Percentiles rank a stretch among this genome's conserved stretches.
Evolutionary conservation across 345 rosid genomes (phyloP).

Genomic region (Noccaea caerulescens): DNA sequence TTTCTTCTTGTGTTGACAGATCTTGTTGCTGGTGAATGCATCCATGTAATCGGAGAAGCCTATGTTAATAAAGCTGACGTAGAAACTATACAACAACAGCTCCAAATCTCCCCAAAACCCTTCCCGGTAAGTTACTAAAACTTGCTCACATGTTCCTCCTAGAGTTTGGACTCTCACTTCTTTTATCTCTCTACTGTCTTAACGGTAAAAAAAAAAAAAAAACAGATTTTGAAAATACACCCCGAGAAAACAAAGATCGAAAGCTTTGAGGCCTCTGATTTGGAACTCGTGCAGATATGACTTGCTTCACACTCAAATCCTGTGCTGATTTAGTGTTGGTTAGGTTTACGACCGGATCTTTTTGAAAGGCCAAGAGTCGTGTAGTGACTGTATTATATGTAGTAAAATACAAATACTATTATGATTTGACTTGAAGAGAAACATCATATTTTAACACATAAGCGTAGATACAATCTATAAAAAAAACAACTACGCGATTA

Average conservation of each 20-base stretch:
- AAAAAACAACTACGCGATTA: too few relatives aligned
- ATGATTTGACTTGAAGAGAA: too few relatives aligned
- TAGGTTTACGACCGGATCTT: too few relatives aligned
- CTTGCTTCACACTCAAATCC: constrained; percentile 45
- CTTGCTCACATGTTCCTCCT: background rate
- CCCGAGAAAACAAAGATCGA: constrained; percentile 74
- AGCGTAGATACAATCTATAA: too few relatives aligned
- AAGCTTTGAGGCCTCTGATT: constrained; percentile 70
- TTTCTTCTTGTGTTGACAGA: constrained; percentile 47
- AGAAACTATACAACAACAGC: constrained; percentile 72
- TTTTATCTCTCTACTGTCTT: constrained; percentile 5
- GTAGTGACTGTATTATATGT: too few relatives aligned
- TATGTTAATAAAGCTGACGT: constrained; percentile 62
- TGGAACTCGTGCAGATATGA: constrained; percentile 48
- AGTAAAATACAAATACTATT: too few relatives aligned
- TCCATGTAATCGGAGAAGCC: constrained; percentile 75
- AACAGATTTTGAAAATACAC: constrained; percentile 81
- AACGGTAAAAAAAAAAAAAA: constrained; percentile 23
- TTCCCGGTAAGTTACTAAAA: constrained; percentile 67
- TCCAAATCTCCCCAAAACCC: constrained; percentile 77
- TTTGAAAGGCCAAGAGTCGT: too few relatives aligned
- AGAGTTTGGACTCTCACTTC: background rate
- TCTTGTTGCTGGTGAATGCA: constrained; percentile 79
- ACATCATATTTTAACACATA: too few relatives aligned
- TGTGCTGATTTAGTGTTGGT: too few relatives aligned